Evolutionary conservation across 2,329 filamentous ascomycete genomes (phyloP), one percentile per base, ranked within the genome.

Genomic region (Leptodontidium sp.): DNA sequence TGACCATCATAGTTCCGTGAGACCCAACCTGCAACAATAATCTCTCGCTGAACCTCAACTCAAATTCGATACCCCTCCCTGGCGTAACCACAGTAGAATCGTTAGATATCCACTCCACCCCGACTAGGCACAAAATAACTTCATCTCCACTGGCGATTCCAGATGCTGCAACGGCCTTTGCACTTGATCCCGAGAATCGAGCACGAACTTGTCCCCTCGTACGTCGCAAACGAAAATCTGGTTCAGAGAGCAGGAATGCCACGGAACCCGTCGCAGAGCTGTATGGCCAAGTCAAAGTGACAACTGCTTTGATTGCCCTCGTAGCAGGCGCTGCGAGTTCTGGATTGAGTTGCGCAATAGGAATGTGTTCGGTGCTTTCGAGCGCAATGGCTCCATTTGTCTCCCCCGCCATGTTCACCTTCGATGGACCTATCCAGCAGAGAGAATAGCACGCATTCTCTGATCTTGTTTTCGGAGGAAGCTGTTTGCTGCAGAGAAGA

Each of bases 241-340:
- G 89, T 75, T 98, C 94, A 57, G 92, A 92, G 43, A 98, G 86
- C 24, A 97, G 86, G 62, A 98, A 90, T 32, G 93, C 91, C 73
- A 94, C 86, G 49, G 89, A 89, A 64, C 87, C 87, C 38, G 87
- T 91, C 32, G 93, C 88, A 26, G 91, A 91, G 72, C 92, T 97
- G 80, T 93, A 98, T 0, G 95, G 95, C 94, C 95, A 98, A 68
- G 93, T 90, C 45, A 98, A 88, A 9, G 93, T 95, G 26, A 98
- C 88, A 17, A 92, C 84, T 49, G 92, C 94, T 68, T 88, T 86
- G 40, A 97, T 80, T 14, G 83, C 81, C 69, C 81, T 81, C 6
- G 80, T 78, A 2, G 76, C 67, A 29, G 79, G 78, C 14, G 84
- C 78, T 15, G 79, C 66, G 6, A 88, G 75, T 9, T 83, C 80